phyloP scores from a whole-genome alignment of 1,284 basidiomycete genomes.

The Puccinia polysora region DNA sequence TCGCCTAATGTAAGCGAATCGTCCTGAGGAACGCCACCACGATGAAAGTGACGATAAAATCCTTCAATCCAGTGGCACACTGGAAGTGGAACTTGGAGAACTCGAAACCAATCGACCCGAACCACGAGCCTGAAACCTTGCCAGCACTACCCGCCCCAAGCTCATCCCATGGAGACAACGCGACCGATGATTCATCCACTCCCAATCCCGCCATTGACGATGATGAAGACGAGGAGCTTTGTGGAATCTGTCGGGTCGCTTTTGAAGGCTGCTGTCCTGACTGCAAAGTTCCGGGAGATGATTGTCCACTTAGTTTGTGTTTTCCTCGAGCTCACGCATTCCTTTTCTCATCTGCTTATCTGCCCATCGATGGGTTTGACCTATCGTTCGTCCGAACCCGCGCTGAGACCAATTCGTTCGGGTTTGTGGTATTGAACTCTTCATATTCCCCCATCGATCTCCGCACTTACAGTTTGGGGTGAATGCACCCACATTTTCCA shows the following conservation, averaged over 20 bases:
- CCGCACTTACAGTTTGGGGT: slow-evolving; percentile 87
- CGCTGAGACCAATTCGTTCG: too few relatives aligned
- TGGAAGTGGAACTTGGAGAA: slow-evolving; percentile 76
- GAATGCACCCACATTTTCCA: slow-evolving; percentile 76
- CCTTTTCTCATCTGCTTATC: not conserved
- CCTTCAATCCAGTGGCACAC: slow-evolving; percentile 76
- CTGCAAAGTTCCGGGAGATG: slow-evolving; percentile 92
- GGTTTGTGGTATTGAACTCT: too few relatives aligned
- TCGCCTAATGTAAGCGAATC: too few relatives aligned
- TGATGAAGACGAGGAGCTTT: slow-evolving; percentile 77
- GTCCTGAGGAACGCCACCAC: not conserved
- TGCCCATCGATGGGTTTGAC: too few relatives aligned
- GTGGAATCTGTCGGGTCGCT: slow-evolving; percentile 84
- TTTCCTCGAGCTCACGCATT: not conserved
- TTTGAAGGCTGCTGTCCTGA: slow-evolving; percentile 88
- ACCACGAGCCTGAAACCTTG: slow-evolving; percentile 19
- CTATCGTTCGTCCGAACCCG: too few relatives aligned
- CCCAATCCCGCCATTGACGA: slow-evolving; percentile 49
- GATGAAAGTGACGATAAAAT: slow-evolving; percentile 75
- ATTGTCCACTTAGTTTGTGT: slow-evolving; percentile 81
- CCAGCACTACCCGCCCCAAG: slow-evolving; percentile 46
- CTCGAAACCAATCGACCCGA: slow-evolving; percentile 47
- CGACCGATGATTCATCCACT: not conserved
- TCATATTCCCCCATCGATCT: too few relatives aligned
- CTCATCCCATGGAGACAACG: slow-evolving; percentile 49